Percentiles rank a stretch among this genome's conserved stretches.
Evolutionary conservation across 2,329 filamentous ascomycete genomes (phyloP).

Genomic region (Colletotrichum lupini): DNA sequence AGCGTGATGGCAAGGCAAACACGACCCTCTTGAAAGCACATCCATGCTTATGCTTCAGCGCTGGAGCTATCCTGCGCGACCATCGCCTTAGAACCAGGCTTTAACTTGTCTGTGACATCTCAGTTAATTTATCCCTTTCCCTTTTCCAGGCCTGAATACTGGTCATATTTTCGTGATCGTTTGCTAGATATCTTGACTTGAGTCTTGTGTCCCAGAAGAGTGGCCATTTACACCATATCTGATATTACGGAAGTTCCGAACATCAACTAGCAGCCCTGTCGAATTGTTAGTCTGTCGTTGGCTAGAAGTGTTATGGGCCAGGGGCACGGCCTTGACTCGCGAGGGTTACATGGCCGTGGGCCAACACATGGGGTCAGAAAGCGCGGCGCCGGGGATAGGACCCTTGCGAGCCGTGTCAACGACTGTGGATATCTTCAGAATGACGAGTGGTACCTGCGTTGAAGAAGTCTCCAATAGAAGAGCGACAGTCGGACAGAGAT

Average conservation of each 20-base stretch:
- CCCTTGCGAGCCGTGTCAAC: neutral
- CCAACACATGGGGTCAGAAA: neutral
- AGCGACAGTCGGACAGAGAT: neutral
- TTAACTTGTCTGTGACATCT: neutral
- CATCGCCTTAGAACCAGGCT: neutral
- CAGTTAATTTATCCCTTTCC: no score
- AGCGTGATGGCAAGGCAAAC: neutral
- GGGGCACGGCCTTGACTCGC: constrained; percentile 7
- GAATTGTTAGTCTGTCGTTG: neutral
- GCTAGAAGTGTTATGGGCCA: neutral
- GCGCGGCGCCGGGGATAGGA: neutral
- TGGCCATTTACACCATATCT: neutral
- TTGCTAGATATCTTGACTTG: neutral
- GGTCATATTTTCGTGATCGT: neutral
- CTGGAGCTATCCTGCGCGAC: neutral
- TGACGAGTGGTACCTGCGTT: neutral
- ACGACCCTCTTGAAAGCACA: neutral
- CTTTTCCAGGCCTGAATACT: neutral
- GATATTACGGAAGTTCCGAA: neutral
- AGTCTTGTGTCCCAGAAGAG: neutral
- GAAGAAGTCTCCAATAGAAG: neutral
- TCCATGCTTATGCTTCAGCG: neutral
- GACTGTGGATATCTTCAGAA: neutral
- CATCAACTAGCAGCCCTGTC: neutral
- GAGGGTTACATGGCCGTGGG: neutral